Evolutionary conservation across 2,329 filamentous ascomycete species (phyloP), one percentile per base, ranked within the genome.

Genomic region (Botryosphaeria agaves): DNA sequence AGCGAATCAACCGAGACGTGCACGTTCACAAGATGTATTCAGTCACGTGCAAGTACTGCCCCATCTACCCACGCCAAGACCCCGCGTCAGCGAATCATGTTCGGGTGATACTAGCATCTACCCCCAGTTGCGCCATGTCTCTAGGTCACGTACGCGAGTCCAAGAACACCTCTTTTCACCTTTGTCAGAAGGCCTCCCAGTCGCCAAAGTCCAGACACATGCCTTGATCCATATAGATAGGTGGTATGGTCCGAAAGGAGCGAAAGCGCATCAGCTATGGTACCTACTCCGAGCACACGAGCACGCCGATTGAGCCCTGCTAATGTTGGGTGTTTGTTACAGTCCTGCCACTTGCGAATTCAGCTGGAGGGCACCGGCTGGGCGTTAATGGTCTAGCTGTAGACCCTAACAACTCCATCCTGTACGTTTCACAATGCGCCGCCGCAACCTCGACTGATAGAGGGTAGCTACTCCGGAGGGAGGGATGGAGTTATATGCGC

Each of bases 401-500:
- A 40, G 89, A 95, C 56, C 63, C 67, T 37, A 66, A 76, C 41
- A 80, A 79, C 53, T 80, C 77, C 33, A 84, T 93, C 37, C 67
- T 98, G 84, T 94, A 64, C 64, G 78, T 48, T 36, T 30, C 35
- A 31, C 32, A 29, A 33, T 26, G 25, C 26, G 18, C 29, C 28
- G 24, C 33, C 31, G 8, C 24, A 18, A 31, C 25, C 30, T 23
- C 18, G 5, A 21, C 35, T 44, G 33, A 49, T 44, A 34, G 42
- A 44, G 30, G 41, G 36, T 41, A 94, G 85, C 45, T 98, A 95
- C 59, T 94, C 89, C 27, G 89, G 83, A 41, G 89, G 89, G 36
- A 77, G 89, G 49, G 89, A 98, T 56, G 89, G 89, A 43, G 79
- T 89, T 30, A 77, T 98, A 41, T 98, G 89, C 59, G 83, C 87